Evolutionary conservation across 2,329 filamentous ascomycete species (phyloP), one percentile per base, ranked within the genome.

Genomic region (Pestalotiopsis sp.): DNA sequence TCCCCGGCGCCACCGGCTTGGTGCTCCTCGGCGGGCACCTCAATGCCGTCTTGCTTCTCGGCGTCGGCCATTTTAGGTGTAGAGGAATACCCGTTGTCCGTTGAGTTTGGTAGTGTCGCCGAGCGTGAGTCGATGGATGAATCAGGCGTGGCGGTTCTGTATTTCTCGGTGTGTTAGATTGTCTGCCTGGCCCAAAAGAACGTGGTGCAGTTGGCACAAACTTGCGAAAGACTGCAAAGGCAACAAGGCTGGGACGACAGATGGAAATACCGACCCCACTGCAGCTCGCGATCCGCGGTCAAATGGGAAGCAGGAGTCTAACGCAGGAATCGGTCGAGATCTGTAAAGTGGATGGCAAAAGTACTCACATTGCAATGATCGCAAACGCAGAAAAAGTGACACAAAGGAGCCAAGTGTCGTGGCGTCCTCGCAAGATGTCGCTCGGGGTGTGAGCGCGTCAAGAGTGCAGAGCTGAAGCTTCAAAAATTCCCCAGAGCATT

Each of bases 1-100:
- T 82, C 82, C 56, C 80, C 79, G 68, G 82, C 79, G 36, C 74
- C 71, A 66, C 20, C 62, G 17, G 62, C 64, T n/a, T 60, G 39
- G 68, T 77, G 77, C 62, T 82, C 76, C 68, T 73, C 75, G 68
- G 75, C 71, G 70, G 78, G 76, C 58, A 74, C 69, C 62, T 69
- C 69, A 68, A 70, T 67, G 64, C 79, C 77, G 45, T 79, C 77
- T 58, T 69, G 70, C 70, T 78, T 75, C 45, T 52, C 45, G 56
- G 70, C 67, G 66, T 78, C 77, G 58, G 75, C 69, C 77, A 78
- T 79, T 63, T 31, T 67, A 9, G 14, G 36, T 64, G 45, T 52
- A 7, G 45, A 7, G 45, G 45, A n/a, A 23, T 9, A 52, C 17
- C 17, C 4, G 45, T 6, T 39, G 59, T 13, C 36, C 11, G 59